A percentile compares a stretch with the other conserved stretches of the same genome.
Conservation (phyloP, 106 monocot species). For the Dioscorea zingiberensis region DNA sequence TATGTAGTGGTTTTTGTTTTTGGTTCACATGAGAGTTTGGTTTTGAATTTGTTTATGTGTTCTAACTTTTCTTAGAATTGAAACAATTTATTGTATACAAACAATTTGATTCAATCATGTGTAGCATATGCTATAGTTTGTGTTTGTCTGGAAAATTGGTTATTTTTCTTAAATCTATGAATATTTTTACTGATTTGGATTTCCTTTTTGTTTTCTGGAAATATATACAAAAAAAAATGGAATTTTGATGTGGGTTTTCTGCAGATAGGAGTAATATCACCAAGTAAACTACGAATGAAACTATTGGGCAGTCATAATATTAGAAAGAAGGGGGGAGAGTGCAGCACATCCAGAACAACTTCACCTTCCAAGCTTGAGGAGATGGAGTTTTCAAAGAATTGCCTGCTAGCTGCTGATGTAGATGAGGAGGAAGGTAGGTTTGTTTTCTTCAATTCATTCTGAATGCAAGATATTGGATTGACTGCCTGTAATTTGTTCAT, state of each 20-base stretch:
- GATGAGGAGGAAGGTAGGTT: conserved; percentile 32
- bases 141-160: too few relatives aligned
- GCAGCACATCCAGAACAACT: conserved; percentile 36
- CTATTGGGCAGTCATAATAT: conserved; percentile 55
- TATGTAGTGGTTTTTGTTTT: too few relatives aligned
- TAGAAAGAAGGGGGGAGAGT: conserved; percentile 34
- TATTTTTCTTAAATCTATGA: too few relatives aligned
- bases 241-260: conserved; percentile 6
- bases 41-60: too few relatives aligned
- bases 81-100: too few relatives aligned
- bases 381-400: conserved; percentile 37
- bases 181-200: background rate
- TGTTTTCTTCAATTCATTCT: background rate
- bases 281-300: conserved; percentile 75
- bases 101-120: too few relatives aligned
- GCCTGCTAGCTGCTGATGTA: conserved; percentile 36
- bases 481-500: too few relatives aligned
- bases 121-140: too few relatives aligned
- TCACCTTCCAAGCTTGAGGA: conserved; percentile 68
- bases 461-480: too few relatives aligned
- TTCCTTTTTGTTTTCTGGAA: background rate
- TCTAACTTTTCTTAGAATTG: too few relatives aligned
- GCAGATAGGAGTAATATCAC: conserved; percentile 75
- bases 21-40: too few relatives aligned
- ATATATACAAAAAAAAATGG: too few relatives aligned